Evolutionary conservation across 2,329 filamentous ascomycete genomes (phyloP), one percentile per base, ranked within the genome.

Genomic region (Colletotrichum horii): DNA sequence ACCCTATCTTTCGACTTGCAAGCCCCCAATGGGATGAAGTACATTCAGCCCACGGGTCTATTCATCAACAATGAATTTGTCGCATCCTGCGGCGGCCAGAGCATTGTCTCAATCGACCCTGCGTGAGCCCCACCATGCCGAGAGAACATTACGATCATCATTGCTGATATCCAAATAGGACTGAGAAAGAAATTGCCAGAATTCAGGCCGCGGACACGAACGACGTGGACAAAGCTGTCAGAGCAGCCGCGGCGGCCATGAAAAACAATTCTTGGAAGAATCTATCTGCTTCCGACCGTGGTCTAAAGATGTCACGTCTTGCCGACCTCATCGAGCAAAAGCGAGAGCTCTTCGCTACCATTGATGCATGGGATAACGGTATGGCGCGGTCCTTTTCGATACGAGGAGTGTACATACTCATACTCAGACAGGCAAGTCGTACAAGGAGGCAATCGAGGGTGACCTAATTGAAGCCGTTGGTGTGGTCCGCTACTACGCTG

Each of bases 31-130:
- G 94, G 93, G 79, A 88, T 87, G 80, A 91, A 91, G 79, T 94
- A 94, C 79, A 87, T 85, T 32, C 92, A 94, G 83, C 92, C 93
- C 14, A 90, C 90, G 16, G 94, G 94, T 15, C 88, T 95, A 9
- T 95, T 95, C 85, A 95, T 95, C 85, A 94, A 94, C 86, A 95
- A 95, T 76, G 92, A 94, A 81, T 95, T 93, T 83, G 91, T 94
- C 66, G 90, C 74, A 90, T 90, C 83, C 86, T 90, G 70, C 87
- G 76, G 73, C 9, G 90, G 78, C 85, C 92, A 83, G 91, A 91
- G 76, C 76, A 89, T 94, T 68, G 86, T 88, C 14, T 89, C 89
- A 30, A 91, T 94, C 80, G 94, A 93, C 80, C 92, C 92, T 52
- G 43, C 43, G 43, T 52, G 43, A 22, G 43, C n/a, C 22, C 2